phyloP scores from a whole-genome alignment of 129 eudicot species.

The Tanacetum coccineum region DNA sequence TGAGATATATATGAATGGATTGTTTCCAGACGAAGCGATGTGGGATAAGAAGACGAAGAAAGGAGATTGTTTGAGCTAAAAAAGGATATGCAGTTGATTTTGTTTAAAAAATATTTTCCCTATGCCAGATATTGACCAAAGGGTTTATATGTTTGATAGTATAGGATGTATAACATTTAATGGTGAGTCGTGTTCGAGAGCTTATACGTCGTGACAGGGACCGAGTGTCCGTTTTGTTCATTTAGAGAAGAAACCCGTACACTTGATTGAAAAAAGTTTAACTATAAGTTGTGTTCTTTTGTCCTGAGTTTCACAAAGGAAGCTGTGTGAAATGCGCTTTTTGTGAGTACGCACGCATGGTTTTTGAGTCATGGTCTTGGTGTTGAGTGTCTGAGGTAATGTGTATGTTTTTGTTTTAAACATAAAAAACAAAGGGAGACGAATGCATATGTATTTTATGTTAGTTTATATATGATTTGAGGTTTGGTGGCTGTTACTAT shows the following conservation, averaged over 20 bases:
- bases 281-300: conserved; percentile 84
- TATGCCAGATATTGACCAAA: conserved; percentile 73
- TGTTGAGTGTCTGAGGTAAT: too few relatives aligned
- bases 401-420: too few relatives aligned
- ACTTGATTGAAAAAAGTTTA: conserved; percentile 59
- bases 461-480: too few relatives aligned
- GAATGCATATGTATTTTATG: too few relatives aligned
- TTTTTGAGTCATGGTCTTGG: conserved; percentile 94
- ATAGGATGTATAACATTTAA: too few relatives aligned
- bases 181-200: too few relatives aligned
- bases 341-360: conserved; percentile 91
- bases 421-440: too few relatives aligned
- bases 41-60: conserved; percentile 15
- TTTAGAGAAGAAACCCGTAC: conserved; percentile 90
- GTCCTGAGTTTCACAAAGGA: conserved; percentile 90
- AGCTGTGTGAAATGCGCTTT: conserved; percentile 63
- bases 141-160: too few relatives aligned
- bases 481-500: too few relatives aligned
- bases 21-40: too few relatives aligned
- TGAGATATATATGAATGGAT: conserved; percentile 58
- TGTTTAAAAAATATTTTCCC: too few relatives aligned
- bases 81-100: conserved; percentile 9
- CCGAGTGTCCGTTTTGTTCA: conserved; percentile 90
- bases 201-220: too few relatives aligned
- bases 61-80: conserved; percentile 4